Conservation (phyloP, 805 yeast genomes). For the Kuraishia hungarica region DNA sequence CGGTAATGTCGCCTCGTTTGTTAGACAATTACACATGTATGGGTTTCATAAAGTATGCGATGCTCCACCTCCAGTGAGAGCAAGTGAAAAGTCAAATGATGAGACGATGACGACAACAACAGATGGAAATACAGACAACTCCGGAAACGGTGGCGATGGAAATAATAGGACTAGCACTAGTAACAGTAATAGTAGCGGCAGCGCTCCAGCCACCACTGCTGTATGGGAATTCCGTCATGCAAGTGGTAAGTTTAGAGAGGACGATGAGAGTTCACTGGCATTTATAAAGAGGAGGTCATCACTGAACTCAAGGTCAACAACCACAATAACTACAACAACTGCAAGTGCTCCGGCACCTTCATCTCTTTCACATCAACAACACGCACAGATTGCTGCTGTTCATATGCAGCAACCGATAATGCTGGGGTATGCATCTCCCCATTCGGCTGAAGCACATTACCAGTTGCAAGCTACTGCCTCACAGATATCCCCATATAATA, state of each 20-base stretch:
- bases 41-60: constrained; percentile 81
- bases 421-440: background rate
- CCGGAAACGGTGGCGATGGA: background rate
- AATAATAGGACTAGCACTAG: background rate
- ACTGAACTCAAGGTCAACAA: constrained; percentile 17
- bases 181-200: constrained; percentile 1
- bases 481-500: constrained; percentile 1
- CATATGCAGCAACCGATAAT: constrained; percentile 2
- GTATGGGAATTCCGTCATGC: constrained; percentile 53
- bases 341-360: background rate
- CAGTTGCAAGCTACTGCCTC: background rate
- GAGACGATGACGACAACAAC: constrained; percentile 3
- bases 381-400: background rate
- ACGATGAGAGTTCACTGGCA: constrained; percentile 34
- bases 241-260: constrained; percentile 39
- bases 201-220: constrained; percentile 13
- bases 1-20: constrained; percentile 89
- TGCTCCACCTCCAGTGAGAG: constrained; percentile 17
- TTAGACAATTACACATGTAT: constrained; percentile 91
- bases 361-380: background rate
- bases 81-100: constrained; percentile 15
- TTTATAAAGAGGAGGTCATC: constrained; percentile 41
- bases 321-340: constrained; percentile 1
- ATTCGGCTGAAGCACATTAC: background rate
- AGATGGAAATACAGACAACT: constrained; percentile 1